Base-by-base conservation (phyloP, 768 basidiomycete species). In the Coprinellus aureogranulatus region DNA sequence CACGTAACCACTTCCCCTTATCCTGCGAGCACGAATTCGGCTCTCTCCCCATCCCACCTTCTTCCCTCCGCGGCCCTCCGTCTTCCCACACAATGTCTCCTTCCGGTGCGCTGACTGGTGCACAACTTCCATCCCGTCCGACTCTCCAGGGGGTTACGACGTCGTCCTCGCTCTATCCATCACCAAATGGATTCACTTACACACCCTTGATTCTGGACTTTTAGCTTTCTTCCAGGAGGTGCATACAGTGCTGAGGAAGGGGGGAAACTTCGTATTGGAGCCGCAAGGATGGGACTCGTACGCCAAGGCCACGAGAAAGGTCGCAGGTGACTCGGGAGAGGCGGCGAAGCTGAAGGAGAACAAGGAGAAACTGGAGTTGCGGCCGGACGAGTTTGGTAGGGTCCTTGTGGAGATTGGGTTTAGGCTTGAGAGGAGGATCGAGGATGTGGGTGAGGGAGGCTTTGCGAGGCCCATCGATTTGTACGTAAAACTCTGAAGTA, bases 281-380 rank as follows among this genome's bases (percentile, higher is more conserved):
- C 87, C 91, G 0, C 94, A 97, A 65, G 77, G 83, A 14, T 94
- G 92, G 90, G 86, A 88, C 3, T 86, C 88, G 0, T 97, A 97
- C 63, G 78, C 77, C 12, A 92, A 92, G 64, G 89, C 89, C 0
- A 86, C 77, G 58, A 81, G 88, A 12, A 85, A 87, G 83, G n/a
- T n/a, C n/a, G n/a, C n/a, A n/a, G n/a, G n/a, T n/a, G n/a, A n/a
- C n/a, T n/a, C n/a, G n/a, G n/a, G n/a, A n/a, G n/a, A n/a, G n/a
- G 76, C 85, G 63, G 72, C 80, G 77, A 79, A 63, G 58, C 71
- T 94, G 44, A 84, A 80, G 66, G 83, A 87, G 46, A 88, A 82
- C 49, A 84, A 78, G 0, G 81, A 78, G 44, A 69, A 62, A 4
- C 71, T 94, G 9, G 66, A 74, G 49, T 66, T 90, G 30, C 83